Evolutionary conservation across 2,329 filamentous ascomycete species (phyloP), one percentile per base, ranked within the genome.

Genomic region (Tolypocladium tundrense): DNA sequence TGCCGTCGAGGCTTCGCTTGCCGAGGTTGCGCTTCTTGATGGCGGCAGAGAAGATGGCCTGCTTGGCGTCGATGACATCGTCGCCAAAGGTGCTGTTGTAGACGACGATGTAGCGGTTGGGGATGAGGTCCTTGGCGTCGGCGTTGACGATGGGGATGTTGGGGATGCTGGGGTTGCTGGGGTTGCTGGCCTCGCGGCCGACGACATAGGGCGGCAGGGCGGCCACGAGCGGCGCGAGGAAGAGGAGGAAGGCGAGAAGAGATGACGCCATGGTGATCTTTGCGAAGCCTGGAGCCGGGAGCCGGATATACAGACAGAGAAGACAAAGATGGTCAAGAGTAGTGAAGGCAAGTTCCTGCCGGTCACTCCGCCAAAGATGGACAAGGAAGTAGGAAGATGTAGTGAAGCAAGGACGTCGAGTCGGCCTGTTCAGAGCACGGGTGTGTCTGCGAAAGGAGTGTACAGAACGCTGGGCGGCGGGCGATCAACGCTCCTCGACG

Each of bases 81-180:
- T 77, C 72, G 60, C 72, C 73, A 63, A 77, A 78, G 57, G 76
- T 78, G 62, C 74, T 75, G 69, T 86, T 83, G 75, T 85, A 87
- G 59, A 87, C 83, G 57, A 87, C 83, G 61, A 88, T 86, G 70
- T 85, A 88, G 54, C 76, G 74, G 72, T 82, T 79, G 41, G 79
- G 72, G 53, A 86, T 77, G 59, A 79, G 69, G 64, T 83, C 72
- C 11, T 63, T 63, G 57, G 76, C 77, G 39, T 76, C 69, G 2
- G 75, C 68, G 66, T 85, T 86, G 64, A 71, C 69, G 64, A 85
- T 70, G 62, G 78, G 76, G 16, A 80, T 66, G 37, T 61, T 56
- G 40, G 54, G n/a, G 21, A 39, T 57, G 43, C 33, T 48, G 11
- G 7, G n/a, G 21, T 42, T 57, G 43, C 33, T 48, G 11, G 7